Evolutionary conservation across 164 flowering plant species (phyloP), one percentile per base, ranked within the genome.

Genomic region (Cinnamomum chago): DNA sequence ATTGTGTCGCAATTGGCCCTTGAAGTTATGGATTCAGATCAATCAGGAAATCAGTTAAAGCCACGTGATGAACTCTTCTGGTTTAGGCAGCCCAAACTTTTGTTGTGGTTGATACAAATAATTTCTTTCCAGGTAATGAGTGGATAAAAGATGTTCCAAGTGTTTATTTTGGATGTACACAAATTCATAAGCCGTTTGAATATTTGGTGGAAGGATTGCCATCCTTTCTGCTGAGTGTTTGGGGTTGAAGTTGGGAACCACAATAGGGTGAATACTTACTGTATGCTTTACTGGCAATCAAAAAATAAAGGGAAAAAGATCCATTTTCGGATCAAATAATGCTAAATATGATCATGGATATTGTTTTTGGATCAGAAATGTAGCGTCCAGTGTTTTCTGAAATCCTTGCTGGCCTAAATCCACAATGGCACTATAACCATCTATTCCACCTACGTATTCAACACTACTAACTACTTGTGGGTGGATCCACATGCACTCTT

Each of bases 1-100:
- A 82, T 94, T 75, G 98, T 92, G 80, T 83, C 88, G 50, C 90
- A 87, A 78, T 79, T 94, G 80, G 98, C 97, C 22, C 84, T 90
- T 74, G 97, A 94, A 83, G 86, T 86, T 72, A 79, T 72, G 84
- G 90, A 83, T 17, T 10, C 78, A 27, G 72, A 79, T 80, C 83
- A 85, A 72, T 25, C 62, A 24, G 87, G 75, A 60, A 62, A 72
- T 70, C 89, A 82, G 33, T 75, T 90, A 71, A 90, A 89, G 35
- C 89, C 89, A 33, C 88, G 96, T 65, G 98, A 94, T 80, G 94
- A 87, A 76, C 90, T 94, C 35, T 94, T 94, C 82, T 94, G 98
- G 98, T 88, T 92, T 82, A 88, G 92, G 75, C 91, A 75, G 80
- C 98, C 98, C 22, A 83, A 76, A 77, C 81, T 91, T 76, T 83